Evolutionary conservation across 495 filamentous ascomycete species (phyloP).

Genomic region (Cairneyella variabilis): DNA sequence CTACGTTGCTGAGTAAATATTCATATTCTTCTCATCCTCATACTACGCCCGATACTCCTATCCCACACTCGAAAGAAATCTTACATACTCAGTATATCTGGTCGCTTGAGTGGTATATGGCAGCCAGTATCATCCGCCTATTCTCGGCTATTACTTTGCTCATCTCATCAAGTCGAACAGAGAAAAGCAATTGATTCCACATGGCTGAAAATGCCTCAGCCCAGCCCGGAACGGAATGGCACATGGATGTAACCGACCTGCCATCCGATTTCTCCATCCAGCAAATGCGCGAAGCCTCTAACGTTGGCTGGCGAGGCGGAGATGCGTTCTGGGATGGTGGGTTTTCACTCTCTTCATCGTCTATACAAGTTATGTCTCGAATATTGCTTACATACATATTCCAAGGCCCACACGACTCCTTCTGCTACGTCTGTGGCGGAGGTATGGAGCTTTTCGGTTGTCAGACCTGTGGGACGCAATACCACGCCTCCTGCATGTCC

Average conservation of each 20-base stretch:
- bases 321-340: constrained; percentile 14
- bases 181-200: too few relatives aligned
- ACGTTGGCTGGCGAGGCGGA: constrained; percentile 4
- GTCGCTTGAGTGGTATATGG: too few relatives aligned
- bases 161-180: too few relatives aligned
- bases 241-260: background rate
- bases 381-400: background rate
- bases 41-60: too few relatives aligned
- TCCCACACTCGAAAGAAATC: too few relatives aligned
- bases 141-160: too few relatives aligned
- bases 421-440: constrained; percentile 18
- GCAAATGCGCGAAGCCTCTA: background rate
- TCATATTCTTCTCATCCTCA: too few relatives aligned
- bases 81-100: too few relatives aligned
- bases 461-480: constrained; percentile 14
- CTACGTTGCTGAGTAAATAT: too few relatives aligned
- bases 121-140: too few relatives aligned
- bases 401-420: constrained; percentile 13
- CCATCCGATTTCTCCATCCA: background rate
- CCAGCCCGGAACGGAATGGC: background rate
- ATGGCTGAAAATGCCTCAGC: too few relatives aligned
- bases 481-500: constrained; percentile 17
- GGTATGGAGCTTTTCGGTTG: constrained; percentile 9
- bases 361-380: background rate
- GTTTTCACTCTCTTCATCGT: background rate